phyloP scores from a whole-genome alignment of 2,329 filamentous ascomycete species.

The Trichothecium sympodiale region DNA sequence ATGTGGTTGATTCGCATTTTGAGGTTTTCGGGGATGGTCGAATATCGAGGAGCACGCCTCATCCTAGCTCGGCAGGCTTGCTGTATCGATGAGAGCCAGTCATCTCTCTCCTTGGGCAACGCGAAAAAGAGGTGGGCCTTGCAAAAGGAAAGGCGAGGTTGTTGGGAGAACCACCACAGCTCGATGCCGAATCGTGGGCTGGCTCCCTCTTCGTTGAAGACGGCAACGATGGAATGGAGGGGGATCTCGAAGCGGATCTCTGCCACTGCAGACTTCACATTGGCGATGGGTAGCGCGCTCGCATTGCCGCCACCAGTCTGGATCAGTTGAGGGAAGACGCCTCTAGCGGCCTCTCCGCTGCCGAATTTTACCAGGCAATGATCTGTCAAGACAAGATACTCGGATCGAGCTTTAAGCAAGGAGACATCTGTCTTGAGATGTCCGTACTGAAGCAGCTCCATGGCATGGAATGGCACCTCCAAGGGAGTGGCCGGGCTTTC shows the following conservation, averaged over 20 bases:
- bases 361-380: conserved; percentile 39
- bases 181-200: conserved; percentile 41
- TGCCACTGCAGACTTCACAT: conserved; percentile 18
- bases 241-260: conserved; percentile 35
- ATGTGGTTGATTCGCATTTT: conserved; percentile 33
- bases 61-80: conserved; percentile 26
- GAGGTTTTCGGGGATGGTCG: conserved; percentile 33
- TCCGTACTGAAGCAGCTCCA: conserved; percentile 32
- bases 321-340: conserved; percentile 34
- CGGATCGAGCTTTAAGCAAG: conserved; percentile 34
- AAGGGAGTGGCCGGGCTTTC: conserved; percentile 16
- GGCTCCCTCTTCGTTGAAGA: conserved; percentile 38
- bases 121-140: conserved; percentile 38
- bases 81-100: conserved; percentile 36
- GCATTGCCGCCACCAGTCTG: conserved; percentile 9
- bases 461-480: conserved; percentile 21
- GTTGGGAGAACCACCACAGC: conserved; percentile 42
- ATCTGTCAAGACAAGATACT: conserved; percentile 41
- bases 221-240: conserved; percentile 37
- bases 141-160: conserved; percentile 31
- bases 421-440: conserved; percentile 38
- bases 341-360: conserved; percentile 32
- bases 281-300: conserved; percentile 11
- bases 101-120: conserved; percentile 35
- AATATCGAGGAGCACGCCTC: conserved; percentile 21